Conservation (phyloP, 768 basidiomycete species). For the Clathrus columnatus region DNA sequence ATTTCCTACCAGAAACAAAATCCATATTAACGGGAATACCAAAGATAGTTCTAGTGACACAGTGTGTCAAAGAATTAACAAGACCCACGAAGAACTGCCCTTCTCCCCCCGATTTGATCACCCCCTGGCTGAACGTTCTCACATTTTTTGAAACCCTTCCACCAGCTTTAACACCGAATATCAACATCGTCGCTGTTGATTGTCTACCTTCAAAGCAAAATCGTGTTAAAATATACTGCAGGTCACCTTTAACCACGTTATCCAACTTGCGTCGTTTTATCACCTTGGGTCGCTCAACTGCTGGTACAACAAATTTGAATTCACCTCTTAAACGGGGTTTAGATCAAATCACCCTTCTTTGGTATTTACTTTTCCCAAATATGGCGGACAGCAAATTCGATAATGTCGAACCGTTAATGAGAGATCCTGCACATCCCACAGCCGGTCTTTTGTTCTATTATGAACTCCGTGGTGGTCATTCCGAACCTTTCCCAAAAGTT, state of each 20-base stretch:
- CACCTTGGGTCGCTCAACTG: background rate
- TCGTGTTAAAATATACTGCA: constrained; percentile 5
- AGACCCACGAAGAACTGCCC: background rate
- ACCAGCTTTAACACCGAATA: background rate
- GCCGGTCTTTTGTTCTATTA: constrained; percentile 6
- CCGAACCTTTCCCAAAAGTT: constrained; percentile 7
- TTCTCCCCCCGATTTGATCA: background rate
- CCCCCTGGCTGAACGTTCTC: background rate
- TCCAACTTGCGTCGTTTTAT: constrained; percentile 3
- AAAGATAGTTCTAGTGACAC: background rate
- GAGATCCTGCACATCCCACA: constrained; percentile 2
- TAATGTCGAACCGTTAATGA: background rate
- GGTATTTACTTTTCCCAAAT: constrained; percentile 3
- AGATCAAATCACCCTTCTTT: background rate
- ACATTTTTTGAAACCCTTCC: constrained; percentile 3
- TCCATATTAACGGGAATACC: background rate
- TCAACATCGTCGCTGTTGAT: constrained; percentile 7
- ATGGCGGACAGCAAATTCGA: background rate
- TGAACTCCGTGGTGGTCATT: background rate
- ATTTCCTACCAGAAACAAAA: constrained; percentile 6
- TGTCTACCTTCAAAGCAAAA: constrained; percentile 2
- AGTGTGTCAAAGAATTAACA: background rate
- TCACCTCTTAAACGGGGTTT: background rate
- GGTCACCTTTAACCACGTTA: background rate
- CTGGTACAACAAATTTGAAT: background rate